These are phyloP conservation scores for Backusella australiensis DNA, from an alignment of 192 early-diverging fungal genomes.

Conservation along the genomic window DNA sequence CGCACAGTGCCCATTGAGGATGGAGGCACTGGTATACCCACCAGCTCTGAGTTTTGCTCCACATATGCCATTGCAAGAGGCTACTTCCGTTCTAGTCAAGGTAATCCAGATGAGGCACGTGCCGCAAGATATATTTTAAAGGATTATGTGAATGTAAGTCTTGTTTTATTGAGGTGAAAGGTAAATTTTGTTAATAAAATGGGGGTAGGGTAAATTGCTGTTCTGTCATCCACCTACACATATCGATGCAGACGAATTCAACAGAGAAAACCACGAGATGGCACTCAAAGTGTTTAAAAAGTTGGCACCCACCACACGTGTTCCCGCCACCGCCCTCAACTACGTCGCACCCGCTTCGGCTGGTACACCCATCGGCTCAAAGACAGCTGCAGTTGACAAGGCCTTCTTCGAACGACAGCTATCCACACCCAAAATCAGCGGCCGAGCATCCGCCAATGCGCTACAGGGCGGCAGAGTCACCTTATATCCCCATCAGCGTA, in stretches of 20 bases:
- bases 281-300: constrained; percentile 53
- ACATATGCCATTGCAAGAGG: constrained; percentile 93
- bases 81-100: constrained; percentile 86
- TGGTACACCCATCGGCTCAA: constrained; percentile 34
- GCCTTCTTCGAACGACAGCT: constrained; percentile 45
- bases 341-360: constrained; percentile 47
- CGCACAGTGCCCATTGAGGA: constrained; percentile 71
- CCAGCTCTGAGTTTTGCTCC: constrained; percentile 85
- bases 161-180: neutral
- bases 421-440: constrained; percentile 34
- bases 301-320: constrained; percentile 49
- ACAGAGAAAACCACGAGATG: constrained; percentile 75
- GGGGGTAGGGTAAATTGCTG: constrained; percentile 79
- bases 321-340: constrained; percentile 54
- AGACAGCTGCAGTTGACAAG: constrained; percentile 54
- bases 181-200: too few species aligned
- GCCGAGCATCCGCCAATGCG: constrained; percentile 26
- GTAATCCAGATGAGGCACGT: constrained; percentile 97
- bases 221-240: constrained; percentile 80
- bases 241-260: constrained; percentile 70
- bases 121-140: constrained; percentile 96
- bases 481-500: constrained; percentile 59
- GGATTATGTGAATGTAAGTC: constrained; percentile 86
- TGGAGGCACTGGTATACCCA: constrained; percentile 74
- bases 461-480: constrained; percentile 52